A percentile compares a stretch with the other conserved stretches of the same genome.
Conservation (phyloP, 208 protist genomes). For the Porcisia deanei region DNA sequence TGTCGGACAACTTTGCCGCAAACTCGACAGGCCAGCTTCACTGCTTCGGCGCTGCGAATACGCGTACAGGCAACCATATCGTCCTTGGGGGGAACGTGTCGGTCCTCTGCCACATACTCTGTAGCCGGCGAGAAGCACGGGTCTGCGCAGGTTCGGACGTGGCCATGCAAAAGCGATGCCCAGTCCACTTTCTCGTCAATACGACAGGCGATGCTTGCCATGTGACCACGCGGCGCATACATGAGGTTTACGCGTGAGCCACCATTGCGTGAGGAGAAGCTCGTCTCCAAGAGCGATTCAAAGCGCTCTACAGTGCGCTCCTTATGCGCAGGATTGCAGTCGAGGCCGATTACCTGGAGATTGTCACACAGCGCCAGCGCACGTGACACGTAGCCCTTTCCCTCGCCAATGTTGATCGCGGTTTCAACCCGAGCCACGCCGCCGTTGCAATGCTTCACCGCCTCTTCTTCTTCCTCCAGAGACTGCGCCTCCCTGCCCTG, state of each 20-base stretch:
- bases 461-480: neutral
- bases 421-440: slow-evolving; percentile 37
- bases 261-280: slow-evolving; percentile 32
- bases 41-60: slow-evolving; percentile 3
- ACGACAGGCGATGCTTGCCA: slow-evolving; percentile 70
- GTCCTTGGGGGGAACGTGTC: neutral
- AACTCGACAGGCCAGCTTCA: slow-evolving; percentile 54
- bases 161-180: slow-evolving; percentile 43
- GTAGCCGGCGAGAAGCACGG: neutral
- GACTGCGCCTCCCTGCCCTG: neutral
- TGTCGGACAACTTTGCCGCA: slow-evolving; percentile 54
- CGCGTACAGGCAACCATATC: neutral
- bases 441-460: neutral
- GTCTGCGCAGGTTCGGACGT: slow-evolving; percentile 43
- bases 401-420: slow-evolving; percentile 90
- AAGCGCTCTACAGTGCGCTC: slow-evolving; percentile 64
- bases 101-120: neutral
- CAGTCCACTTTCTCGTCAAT: slow-evolving; percentile 57
- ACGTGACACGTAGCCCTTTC: slow-evolving; percentile 90
- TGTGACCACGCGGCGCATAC: slow-evolving; percentile 72
- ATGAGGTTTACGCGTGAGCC: slow-evolving; percentile 57
- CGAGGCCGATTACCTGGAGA: slow-evolving; percentile 82
- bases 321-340: slow-evolving; percentile 90
- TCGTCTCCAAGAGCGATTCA: slow-evolving; percentile 56
- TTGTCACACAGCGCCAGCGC: slow-evolving; percentile 76